Evolutionary conservation across 441 rosid genomes (phyloP), one percentile per base, ranked within the genome.

Genomic region (Eutrema salsugineum): DNA sequence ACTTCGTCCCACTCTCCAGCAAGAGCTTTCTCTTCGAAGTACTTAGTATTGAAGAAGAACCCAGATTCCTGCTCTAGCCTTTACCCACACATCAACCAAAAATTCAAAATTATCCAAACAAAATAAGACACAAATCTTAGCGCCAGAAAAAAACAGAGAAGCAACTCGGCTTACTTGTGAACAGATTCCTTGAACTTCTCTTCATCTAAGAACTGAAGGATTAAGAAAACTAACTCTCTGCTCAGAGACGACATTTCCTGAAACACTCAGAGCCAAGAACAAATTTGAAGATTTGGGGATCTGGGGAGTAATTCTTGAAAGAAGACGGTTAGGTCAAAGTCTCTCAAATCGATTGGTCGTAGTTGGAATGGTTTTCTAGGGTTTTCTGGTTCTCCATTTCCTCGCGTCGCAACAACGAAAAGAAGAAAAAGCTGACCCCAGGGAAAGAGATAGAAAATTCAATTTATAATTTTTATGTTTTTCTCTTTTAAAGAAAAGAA

Each of bases 1-100:
- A 93, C 89, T 83, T 88, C 98, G 1, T 93, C 97, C 98, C 98
- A 93, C 70, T 88, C 98, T 62, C 98, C 98, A 16, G 91, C 96
- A 79, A 87, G 93, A 76, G 91, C 97, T 81, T 88, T 90, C 83
- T 90, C 98, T 79, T 93, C 96, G 20, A 90, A 93, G 74, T 86
- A 86, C 86, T 93, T 93, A 83, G 86, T 85, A 66, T 93, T 90
- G 83, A 93, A 93, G 85, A 57, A 90, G 77, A 93, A 93, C 54
- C 91, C 96, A 0, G 98, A 90, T 80, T 93, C 98, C 75, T 93
- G 91, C 87, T 93, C 98, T 22, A 93, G 88, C 85, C 98, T 93
- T 5, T n/a, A n/a, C n/a, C n/a, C 14, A 64, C 50, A 49, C 77
- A 47, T 16, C 46, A 15, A n/a, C 46, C 56, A 50, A 74, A n/a